phyloP scores from a whole-genome alignment of 257 asterid genomes.

The Fraxinus excelsior region DNA sequence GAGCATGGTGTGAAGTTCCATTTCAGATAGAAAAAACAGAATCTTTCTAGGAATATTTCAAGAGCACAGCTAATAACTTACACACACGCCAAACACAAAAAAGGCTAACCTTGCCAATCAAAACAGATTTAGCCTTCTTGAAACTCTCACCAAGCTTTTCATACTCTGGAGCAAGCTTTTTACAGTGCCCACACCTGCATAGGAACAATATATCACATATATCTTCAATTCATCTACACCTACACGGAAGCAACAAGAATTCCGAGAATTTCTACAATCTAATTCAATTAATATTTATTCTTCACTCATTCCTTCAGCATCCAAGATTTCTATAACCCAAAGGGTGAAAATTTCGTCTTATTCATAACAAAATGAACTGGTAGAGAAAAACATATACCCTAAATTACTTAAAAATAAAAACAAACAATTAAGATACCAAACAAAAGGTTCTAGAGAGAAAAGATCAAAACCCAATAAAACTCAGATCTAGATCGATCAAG shows the following conservation, averaged over 20 bases:
- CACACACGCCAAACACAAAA: not conserved
- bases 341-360: not conserved
- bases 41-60: not conserved
- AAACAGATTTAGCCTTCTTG: slow-evolving; percentile 85
- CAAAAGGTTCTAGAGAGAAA: not conserved
- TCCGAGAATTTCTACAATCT: not conserved
- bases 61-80: not conserved
- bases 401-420: not conserved
- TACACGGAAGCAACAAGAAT: slow-evolving; percentile 5
- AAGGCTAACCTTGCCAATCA: slow-evolving; percentile 80
- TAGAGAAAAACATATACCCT: not conserved
- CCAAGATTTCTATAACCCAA: not conserved
- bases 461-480: not conserved
- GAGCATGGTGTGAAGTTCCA: not conserved
- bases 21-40: not conserved
- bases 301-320: not conserved
- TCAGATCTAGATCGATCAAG: not conserved
- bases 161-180: slow-evolving; percentile 93
- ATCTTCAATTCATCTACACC: not conserved
- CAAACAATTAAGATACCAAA: not conserved
- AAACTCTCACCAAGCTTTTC: slow-evolving; percentile 90
- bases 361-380: not conserved
- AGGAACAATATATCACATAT: not conserved
- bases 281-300: not conserved
- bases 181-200: slow-evolving; percentile 97